Evolutionary conservation across 768 basidiomycete species (phyloP), one percentile per base, ranked within the genome.

Genomic region (Clavaria fumosa): DNA sequence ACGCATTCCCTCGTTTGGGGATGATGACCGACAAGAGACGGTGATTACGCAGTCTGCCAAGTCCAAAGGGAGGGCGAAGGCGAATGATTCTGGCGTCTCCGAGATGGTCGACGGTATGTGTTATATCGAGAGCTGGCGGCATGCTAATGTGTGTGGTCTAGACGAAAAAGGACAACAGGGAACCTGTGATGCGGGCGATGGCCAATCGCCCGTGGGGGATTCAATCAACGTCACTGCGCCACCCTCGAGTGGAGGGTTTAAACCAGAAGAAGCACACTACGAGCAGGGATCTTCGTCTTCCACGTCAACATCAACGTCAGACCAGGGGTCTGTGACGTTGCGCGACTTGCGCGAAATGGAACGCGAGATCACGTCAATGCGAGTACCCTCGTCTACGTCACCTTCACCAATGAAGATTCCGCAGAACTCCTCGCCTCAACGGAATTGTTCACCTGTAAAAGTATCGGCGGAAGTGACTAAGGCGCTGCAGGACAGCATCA

Each of bases 401-500:
- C 66, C 66, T 4, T 69, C 68, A 2, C 75, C 72, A 0, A 64
- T 76, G 59, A 72, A 70, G 44, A 50, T 63, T 12, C 46, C 47
- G 12, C 43, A 47, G 5, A 39, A 34, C 27, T 15, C 31, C 6
- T 38, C 24, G 4, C 39, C 22, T 3, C 23, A 42, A 12, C 36
- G 31, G 23, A 35, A 24, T 32, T 20, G 35, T 9, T 66, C 67
- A 0, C 67, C 61, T 28, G 55, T 62, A 18, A 64, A 64, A 37
- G 61, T 71, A 21, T 61, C 64, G 33, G 57, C 60, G 34, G 62
- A 66, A 34, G 63, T 63, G 18, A 60, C 73, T n/a, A 68, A 61
- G 46, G 76, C 69, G 12, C 57, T 83, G 15, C 70, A 79, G 43
- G 75, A 81, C 45, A 78, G 71, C 42, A 70, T 84, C 34, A 70